phyloP scores from a whole-genome alignment of 805 yeast genomes.

The Lachancea meyersii region DNA sequence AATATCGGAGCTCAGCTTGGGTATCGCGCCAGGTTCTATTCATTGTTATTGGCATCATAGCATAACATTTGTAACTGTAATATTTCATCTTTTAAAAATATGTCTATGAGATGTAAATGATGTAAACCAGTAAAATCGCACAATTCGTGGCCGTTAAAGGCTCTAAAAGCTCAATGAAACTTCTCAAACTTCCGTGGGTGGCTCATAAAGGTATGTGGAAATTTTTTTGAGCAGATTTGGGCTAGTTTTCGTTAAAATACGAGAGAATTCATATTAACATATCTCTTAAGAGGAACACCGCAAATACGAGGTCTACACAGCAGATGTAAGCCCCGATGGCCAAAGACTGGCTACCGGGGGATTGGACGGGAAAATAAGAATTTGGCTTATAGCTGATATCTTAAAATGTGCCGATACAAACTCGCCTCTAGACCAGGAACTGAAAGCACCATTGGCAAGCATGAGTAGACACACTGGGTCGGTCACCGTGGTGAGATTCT shows the following conservation, averaged over 20 bases:
- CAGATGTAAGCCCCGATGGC: constrained; percentile 77
- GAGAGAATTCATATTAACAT: not conserved
- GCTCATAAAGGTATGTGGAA: constrained; percentile 43
- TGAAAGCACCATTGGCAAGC: constrained; percentile 59
- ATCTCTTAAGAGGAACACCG: constrained; percentile 58
- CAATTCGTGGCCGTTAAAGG: not conserved
- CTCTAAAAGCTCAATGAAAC: constrained; percentile 40
- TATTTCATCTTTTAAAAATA: too few relatives aligned
- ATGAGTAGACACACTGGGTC: constrained; percentile 97
- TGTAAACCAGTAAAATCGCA: too few relatives aligned
- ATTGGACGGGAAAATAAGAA: constrained; percentile 81
- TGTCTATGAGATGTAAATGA: too few relatives aligned
- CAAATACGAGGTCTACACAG: constrained; percentile 77
- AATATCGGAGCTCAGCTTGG: too few relatives aligned
- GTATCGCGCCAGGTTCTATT: too few relatives aligned
- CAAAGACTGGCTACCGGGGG: constrained; percentile 89
- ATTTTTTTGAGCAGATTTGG: too few relatives aligned
- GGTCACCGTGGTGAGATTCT: constrained; percentile 86
- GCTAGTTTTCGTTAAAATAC: not conserved
- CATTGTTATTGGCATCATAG: too few relatives aligned
- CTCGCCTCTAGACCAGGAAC: constrained; percentile 15
- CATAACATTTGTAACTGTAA: too few relatives aligned
- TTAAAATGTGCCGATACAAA: constrained; percentile 33
- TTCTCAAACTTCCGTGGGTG: constrained; percentile 68
- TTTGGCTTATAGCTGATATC: constrained; percentile 70